These are phyloP conservation scores for Polysphondylium violaceum DNA, from an alignment of 78 protist species.

Conservation along the genomic window DNA sequence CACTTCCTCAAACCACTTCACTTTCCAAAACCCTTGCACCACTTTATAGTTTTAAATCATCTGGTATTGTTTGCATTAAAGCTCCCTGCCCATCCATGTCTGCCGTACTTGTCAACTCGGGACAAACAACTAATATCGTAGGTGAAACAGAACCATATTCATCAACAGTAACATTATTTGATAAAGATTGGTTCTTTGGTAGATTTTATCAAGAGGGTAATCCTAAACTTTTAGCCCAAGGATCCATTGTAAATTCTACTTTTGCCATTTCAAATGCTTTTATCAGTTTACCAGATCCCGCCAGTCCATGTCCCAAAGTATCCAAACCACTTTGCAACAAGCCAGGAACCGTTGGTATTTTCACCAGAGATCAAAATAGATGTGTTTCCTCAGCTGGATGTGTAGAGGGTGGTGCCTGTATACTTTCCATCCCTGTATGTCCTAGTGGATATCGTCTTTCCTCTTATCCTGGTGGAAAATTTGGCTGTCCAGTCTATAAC, in stretches of 20 bases:
- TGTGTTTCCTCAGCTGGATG: not conserved
- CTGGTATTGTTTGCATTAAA: not conserved
- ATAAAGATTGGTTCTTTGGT: not conserved
- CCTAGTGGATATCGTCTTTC: not conserved
- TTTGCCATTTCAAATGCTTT: not conserved
- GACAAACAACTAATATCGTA: not conserved
- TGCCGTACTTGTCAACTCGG: not conserved
- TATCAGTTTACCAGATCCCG: conserved; percentile 18
- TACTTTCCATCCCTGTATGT: not conserved
- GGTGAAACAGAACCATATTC: not conserved
- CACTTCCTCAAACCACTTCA: not conserved
- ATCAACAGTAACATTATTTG: not conserved
- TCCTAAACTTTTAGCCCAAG: not conserved
- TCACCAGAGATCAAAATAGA: conserved; percentile 9
- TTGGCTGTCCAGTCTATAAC: conserved; percentile 8
- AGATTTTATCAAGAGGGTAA: not conserved
- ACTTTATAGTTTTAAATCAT: not conserved
- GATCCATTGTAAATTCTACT: not conserved
- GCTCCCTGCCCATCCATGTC: conserved; percentile 4
- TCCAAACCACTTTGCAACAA: not conserved
- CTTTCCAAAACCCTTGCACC: not conserved
- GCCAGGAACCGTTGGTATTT: not conserved
- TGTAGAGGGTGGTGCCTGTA: not conserved
- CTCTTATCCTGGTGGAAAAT: not conserved
- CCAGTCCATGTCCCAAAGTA: not conserved